Base-by-base conservation (phyloP, 192 early-diverging fungal species). In the Geranomyces variabilis region DNA sequence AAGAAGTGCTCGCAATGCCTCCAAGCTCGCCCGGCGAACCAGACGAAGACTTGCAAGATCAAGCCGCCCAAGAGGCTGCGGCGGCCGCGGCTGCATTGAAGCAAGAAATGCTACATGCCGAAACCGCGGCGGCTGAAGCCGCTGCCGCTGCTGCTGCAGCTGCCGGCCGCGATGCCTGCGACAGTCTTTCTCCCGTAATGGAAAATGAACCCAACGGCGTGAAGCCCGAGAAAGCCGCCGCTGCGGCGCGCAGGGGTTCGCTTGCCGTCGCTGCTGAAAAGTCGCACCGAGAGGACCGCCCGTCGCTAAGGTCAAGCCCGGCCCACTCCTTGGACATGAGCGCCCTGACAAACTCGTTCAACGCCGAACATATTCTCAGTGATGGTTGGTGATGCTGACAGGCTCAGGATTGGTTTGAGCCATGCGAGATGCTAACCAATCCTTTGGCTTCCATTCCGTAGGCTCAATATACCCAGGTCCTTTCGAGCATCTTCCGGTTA, bases 1-100 rank as follows among this genome's bases (percentile, higher is more conserved):
- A 88, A 63, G 75, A 64, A 21, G 71, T 85, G 76, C 75, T 88
- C 43, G 89, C 88, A 8, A 63, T 89, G 63, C 82, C 83, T 69
- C 80, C 82, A 21, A 36, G 82, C 6, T 0, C 44, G 7, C 22
- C 28, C 10, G 30, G 65, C n/a, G 69, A 75, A 17, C 17, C 46
- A 9, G 64, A 66, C 36, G 55, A 67, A 34, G 77, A 78, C 36
- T 31, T 53, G 29, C 58, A 73, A 30, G 45, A 26, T n/a, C 49
- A 71, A 34, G 72, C 53, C 1, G 43, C 14, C 22, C 57, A 36
- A 30, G 74, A 62, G 48, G 68, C 56, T 21, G 68, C 30, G 13
- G 34, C 31, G 43, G 68, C 68, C 15, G 41, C 68, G 3, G 26
- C 19, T 2, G 34, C 66, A 12, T 17, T 60, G 12, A 60, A 60